These are phyloP conservation scores for Globisporangium cederbergense DNA, from an alignment of 352 stramenopile species.

Conservation along the genomic window DNA sequence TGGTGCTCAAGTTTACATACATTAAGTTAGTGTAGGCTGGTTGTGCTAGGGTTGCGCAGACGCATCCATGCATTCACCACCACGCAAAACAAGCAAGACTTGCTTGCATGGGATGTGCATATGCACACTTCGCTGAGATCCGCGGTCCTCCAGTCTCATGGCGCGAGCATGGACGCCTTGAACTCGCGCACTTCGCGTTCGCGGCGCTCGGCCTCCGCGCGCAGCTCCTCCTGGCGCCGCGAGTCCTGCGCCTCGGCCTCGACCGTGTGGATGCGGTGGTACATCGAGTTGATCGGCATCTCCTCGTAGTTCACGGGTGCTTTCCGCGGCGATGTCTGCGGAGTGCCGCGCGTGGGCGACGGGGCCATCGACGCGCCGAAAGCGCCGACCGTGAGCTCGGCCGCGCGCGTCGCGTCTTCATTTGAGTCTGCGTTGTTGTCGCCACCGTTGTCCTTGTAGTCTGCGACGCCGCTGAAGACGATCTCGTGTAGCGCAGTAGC, in stretches of 20 bases:
- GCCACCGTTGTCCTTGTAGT: neutral
- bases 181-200: constrained; percentile 64
- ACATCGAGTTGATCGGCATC: constrained; percentile 72
- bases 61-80: neutral
- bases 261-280: constrained; percentile 63
- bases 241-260: constrained; percentile 47
- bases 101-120: neutral
- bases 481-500: neutral
- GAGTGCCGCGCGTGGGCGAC: neutral
- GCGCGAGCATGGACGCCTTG: constrained; percentile 36
- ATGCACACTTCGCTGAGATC: neutral
- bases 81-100: neutral
- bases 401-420: neutral
- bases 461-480: neutral
- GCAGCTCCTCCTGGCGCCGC: constrained; percentile 38
- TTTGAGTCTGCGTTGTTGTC: neutral
- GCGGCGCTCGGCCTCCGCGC: constrained; percentile 41
- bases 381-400: neutral
- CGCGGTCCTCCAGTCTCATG: neutral
- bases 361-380: neutral
- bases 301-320: constrained; percentile 37
- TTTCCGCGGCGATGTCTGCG: constrained; percentile 22
- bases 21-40: neutral
- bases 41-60: neutral
- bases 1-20: neutral